Evolutionary conservation across 2,329 filamentous ascomycete species (phyloP).

Genomic region (Paraphaeosphaeria sporulosa): DNA sequence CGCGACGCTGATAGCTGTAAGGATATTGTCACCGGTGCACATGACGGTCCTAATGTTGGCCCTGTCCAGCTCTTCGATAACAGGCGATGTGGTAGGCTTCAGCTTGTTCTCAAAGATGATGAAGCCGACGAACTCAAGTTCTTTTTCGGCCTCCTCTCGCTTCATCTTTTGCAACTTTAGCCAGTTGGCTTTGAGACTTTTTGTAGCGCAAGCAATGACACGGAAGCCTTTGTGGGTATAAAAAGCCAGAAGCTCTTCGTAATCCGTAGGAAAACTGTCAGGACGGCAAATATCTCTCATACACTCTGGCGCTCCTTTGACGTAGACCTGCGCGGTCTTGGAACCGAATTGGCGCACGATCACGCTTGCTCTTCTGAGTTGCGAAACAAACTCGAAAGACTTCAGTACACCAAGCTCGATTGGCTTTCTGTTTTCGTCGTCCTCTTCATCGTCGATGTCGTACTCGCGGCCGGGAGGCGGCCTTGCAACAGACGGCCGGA

Average conservation of each 20-base stretch:
- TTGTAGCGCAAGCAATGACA: constrained; percentile 94
- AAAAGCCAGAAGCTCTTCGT: constrained; percentile 84
- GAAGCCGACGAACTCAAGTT: constrained; percentile 89
- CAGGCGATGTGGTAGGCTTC: constrained; percentile 82
- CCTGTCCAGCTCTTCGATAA: constrained; percentile 80
- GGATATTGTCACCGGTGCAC: constrained; percentile 97
- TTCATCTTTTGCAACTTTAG: constrained; percentile 95
- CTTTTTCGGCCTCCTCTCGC: constrained; percentile 81
- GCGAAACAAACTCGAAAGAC: constrained; percentile 93
- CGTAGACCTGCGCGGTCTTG: constrained; percentile 84
- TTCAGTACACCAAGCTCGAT: constrained; percentile 91
- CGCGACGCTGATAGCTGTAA: constrained; percentile 95
- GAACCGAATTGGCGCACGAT: constrained; percentile 88
- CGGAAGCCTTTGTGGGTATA: constrained; percentile 97
- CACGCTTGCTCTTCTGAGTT: constrained; percentile 90
- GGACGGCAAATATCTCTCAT: constrained; percentile 91
- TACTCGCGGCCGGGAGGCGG: constrained; percentile 72
- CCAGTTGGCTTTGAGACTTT: constrained; percentile 90
- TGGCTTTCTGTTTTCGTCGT: constrained; percentile 57
- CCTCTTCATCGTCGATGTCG: constrained; percentile 60
- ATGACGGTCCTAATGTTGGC: constrained; percentile 91
- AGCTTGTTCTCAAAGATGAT: constrained; percentile 99
- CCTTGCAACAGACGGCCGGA: constrained; percentile 87
- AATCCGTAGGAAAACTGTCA: constrained; percentile 85
- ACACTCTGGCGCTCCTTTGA: constrained; percentile 95